Base-by-base conservation (phyloP, 495 filamentous ascomycete species). In the Xylaria longipes region DNA sequence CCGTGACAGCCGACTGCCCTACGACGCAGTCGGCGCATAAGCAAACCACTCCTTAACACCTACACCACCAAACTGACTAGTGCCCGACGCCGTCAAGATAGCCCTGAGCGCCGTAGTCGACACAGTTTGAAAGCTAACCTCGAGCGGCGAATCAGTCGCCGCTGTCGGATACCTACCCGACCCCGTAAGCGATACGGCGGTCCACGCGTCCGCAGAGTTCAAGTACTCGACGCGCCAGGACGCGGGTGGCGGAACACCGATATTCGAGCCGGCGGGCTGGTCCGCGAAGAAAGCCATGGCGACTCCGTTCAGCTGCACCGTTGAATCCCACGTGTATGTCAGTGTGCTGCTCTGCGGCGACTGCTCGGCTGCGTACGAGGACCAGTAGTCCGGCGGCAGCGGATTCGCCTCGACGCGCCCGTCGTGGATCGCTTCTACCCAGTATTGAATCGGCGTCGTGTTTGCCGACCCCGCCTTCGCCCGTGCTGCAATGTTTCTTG, bases 1-100 rank as follows among this genome's bases (percentile, higher is more conserved):
- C 22, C 4, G 2, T 17, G 4, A 64, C 22, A 46, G 5, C 12
- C 14, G 2, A 3, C 61, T 8, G 2, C n/a, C 61, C 8, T 48
- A 70, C 54, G 67, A 70, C 15, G 67, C 56, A 39, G 35, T 58
- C 25, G 67, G 67, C 22, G 56, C 67, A 39, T 45, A 46, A 60
- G 67, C 67, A 29, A 57, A 45, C 67, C 56, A 70, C 39, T 70
- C 67, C 67, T 70, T 70, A 6, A 70, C 67, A 35, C 67, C 54
- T 17, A 64, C 15, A 5, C 37, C 54, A 37, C 54, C 67, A 27
- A 33, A 70, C 54, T 70, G 56, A 6, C 56, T 27, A 17, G n/a
- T 60, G 20, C 54, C 67, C 5, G 56, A 63, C 7, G 67, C 67
- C 25, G 54, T 70, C 56, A 70, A 33, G 9, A 45, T 25, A n/a